A percentile compares a stretch with the other conserved stretches of the same genome.
phyloP scores from a whole-genome alignment of 2,329 filamentous ascomycete genomes.

The Fusarium coffeatum region DNA sequence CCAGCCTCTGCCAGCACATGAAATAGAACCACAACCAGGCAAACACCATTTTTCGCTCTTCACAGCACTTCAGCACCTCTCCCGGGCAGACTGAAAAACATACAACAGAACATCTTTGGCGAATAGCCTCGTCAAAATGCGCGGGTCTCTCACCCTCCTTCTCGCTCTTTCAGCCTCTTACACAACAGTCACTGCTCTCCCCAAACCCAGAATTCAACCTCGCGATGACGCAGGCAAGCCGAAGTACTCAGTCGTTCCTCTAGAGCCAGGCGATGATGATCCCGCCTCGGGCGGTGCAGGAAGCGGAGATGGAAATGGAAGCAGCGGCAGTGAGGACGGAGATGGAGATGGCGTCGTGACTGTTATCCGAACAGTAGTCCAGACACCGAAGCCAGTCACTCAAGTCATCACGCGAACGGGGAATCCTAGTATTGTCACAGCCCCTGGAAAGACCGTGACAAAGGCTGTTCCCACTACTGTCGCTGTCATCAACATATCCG shows the following conservation, averaged over 20 bases:
- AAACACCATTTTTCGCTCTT: neutral
- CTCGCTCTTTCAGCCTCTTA: constrained; percentile 48
- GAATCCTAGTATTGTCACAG: constrained; percentile 46
- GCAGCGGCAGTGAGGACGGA: constrained; percentile 27
- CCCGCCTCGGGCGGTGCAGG: constrained; percentile 37
- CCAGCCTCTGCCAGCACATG: constrained; percentile 20
- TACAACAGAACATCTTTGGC: constrained; percentile 2
- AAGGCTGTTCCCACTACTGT: constrained; percentile 48
- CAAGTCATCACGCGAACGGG: constrained; percentile 46
- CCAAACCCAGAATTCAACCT: constrained; percentile 40
- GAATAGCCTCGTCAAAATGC: constrained; percentile 47
- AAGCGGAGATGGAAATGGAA: constrained; percentile 33
- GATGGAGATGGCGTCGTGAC: constrained; percentile 46
- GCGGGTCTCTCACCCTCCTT: constrained; percentile 45
- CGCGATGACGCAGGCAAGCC: constrained; percentile 47
- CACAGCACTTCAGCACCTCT: neutral
- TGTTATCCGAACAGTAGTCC: constrained; percentile 50
- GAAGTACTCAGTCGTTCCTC: constrained; percentile 54
- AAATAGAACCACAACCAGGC: constrained; percentile 3
- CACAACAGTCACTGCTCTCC: constrained; percentile 46
- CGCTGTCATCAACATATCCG: constrained; percentile 48
- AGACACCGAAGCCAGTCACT: constrained; percentile 45
- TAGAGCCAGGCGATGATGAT: constrained; percentile 50
- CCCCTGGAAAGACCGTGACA: constrained; percentile 43
- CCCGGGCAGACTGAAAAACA: neutral